Evolutionary conservation across 1,284 basidiomycete species (phyloP).

Genomic region (Ceraceosorus bombacis): DNA sequence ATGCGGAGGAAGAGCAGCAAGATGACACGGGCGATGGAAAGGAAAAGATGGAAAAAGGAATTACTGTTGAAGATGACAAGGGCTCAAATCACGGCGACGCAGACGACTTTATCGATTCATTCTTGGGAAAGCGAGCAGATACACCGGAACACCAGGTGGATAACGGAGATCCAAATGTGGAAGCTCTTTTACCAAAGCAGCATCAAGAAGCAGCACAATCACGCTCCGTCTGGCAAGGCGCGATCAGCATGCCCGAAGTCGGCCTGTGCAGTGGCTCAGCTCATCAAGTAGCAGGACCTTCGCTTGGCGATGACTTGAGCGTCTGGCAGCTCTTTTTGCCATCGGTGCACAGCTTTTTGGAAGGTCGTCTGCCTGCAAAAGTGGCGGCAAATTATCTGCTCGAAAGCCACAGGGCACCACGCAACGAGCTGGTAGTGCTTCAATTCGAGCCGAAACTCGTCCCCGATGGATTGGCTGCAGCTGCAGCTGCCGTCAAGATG

Average conservation of each 20-base stretch:
- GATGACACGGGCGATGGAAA: slow-evolving; percentile 2
- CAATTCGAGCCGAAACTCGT: slow-evolving; percentile 21
- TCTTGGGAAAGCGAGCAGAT: slow-evolving; percentile 17
- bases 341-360: slow-evolving; percentile 24
- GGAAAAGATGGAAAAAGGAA: neutral
- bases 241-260: slow-evolving; percentile 42
- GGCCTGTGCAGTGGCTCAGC: slow-evolving; percentile 25
- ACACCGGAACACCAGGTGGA: neutral
- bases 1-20: neutral
- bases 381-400: slow-evolving; percentile 39
- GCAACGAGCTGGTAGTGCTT: slow-evolving; percentile 38
- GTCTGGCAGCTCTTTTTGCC: slow-evolving; percentile 27
- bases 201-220: too few species aligned
- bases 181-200: neutral
- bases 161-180: neutral
- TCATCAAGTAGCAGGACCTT: slow-evolving; percentile 10
- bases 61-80: slow-evolving; percentile 5
- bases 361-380: slow-evolving; percentile 39
- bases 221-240: slow-evolving; percentile 35
- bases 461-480: slow-evolving; percentile 5
- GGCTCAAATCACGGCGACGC: slow-evolving; percentile 6
- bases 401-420: slow-evolving; percentile 30
- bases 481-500: neutral
- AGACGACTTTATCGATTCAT: slow-evolving; percentile 40
- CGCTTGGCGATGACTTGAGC: slow-evolving; percentile 1